phyloP scores from a whole-genome alignment of 306 rosid genomes.

The Quercus berberidifolia region DNA sequence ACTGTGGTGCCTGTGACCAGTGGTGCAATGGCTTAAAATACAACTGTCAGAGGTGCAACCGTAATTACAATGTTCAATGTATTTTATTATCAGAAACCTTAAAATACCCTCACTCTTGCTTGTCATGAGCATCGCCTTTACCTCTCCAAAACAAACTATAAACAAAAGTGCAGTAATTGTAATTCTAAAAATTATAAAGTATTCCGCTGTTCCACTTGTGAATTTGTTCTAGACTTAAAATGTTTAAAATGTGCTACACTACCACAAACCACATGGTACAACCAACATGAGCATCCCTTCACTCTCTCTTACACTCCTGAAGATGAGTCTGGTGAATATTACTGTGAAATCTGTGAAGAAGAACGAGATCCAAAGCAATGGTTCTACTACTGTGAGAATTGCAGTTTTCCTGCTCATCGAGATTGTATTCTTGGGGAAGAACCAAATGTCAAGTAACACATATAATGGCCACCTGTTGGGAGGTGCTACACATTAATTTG shows the following conservation, averaged over 20 bases:
- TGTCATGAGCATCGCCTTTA: too few species aligned
- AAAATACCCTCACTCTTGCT: fast-evolving
- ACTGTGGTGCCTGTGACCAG: fast-evolving
- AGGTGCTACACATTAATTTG: too few species aligned
- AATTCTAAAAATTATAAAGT: fast-evolving
- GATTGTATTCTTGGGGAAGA: fast-evolving
- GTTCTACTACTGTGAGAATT: fast-evolving
- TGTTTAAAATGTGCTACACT: fast-evolving
- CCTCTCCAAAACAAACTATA: fast-evolving
- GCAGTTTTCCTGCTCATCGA: fast-evolving
- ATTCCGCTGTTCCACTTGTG: too few species aligned
- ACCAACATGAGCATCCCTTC: too few species aligned
- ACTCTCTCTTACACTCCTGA: fast-evolving
- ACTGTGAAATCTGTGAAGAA: too few species aligned
- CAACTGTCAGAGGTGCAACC: fast-evolving
- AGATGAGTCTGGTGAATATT: too few species aligned
- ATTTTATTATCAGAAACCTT: too few species aligned
- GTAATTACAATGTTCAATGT: fast-evolving
- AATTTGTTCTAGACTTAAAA: fast-evolving
- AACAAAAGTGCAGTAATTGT: fast-evolving
- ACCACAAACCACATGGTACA: too few species aligned
- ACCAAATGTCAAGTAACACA: fast-evolving
- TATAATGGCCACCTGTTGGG: fast-evolving
- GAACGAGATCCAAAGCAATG: too few species aligned
- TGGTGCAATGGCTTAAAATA: fast-evolving